A percentile compares a stretch with the other conserved stretches of the same genome.
phyloP scores from a whole-genome alignment of 352 stramenopile genomes.

The Phytophthora ohioensis region DNA sequence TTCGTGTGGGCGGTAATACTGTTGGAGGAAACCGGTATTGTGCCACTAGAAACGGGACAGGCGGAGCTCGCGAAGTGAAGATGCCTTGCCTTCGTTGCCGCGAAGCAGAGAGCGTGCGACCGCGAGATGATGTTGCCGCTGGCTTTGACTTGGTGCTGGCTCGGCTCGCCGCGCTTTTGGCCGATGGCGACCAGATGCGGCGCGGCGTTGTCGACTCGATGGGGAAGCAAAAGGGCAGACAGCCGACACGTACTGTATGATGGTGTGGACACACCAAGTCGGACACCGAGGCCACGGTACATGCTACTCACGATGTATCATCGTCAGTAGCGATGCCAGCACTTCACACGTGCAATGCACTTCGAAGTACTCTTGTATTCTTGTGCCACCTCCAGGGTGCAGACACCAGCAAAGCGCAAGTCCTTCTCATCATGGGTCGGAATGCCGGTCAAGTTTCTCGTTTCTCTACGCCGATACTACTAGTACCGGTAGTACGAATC shows the following conservation, averaged over 20 bases:
- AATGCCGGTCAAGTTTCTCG: constrained; percentile 6
- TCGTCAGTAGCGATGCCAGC: background rate
- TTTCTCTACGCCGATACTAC: background rate
- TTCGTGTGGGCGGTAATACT: constrained; percentile 1
- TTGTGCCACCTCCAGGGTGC: too few relatives aligned
- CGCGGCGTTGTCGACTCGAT: background rate
- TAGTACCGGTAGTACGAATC: background rate
- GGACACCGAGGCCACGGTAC: background rate
- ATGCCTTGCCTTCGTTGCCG: background rate
- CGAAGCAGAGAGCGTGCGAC: constrained; percentile 14
- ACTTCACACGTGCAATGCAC: background rate
- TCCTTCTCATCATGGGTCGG: background rate
- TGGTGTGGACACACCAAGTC: constrained; percentile 6
- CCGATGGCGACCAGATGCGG: constrained; percentile 22
- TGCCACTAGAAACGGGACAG: constrained; percentile 17
- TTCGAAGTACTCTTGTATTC: background rate
- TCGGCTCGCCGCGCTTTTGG: constrained; percentile 10
- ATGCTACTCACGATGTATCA: background rate
- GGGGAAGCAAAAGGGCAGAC: constrained; percentile 1
- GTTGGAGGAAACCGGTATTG: constrained; percentile 5
- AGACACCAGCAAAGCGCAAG: background rate
- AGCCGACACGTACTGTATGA: background rate
- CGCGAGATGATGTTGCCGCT: background rate
- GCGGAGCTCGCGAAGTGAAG: constrained; percentile 10
- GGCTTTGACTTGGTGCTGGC: background rate